Evolutionary conservation across 2,329 filamentous ascomycete species (phyloP).

Genomic region (Colletotrichum chrysophilum): DNA sequence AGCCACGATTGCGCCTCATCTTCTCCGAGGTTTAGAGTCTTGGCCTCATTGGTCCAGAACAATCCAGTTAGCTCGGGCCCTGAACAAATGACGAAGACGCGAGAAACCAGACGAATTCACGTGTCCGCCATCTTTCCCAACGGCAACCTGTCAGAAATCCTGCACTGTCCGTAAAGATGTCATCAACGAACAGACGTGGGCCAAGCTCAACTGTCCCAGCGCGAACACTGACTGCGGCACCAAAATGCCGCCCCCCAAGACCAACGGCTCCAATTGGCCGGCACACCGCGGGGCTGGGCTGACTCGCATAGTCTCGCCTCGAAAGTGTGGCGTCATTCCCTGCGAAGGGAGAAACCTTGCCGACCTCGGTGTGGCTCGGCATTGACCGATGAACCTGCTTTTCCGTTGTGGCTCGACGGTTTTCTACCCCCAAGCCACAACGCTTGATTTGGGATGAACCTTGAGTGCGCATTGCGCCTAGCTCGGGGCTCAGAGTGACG

Average conservation of each 20-base stretch:
- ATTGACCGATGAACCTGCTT: background rate
- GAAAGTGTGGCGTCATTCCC: background rate
- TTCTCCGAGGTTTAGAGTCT: background rate
- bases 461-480: background rate
- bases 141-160: background rate
- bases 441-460: background rate
- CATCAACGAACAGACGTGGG: background rate
- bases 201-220: background rate
- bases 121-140: background rate
- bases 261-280: background rate
- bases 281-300: background rate
- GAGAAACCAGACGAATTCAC: background rate
- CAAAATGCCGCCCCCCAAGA: background rate
- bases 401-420: background rate
- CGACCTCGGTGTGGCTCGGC: background rate
- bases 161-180: background rate
- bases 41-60: background rate
- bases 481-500: conserved; percentile 4
- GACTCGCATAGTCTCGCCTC: background rate
- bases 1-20: background rate
- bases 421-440: background rate
- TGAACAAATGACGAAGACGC: background rate
- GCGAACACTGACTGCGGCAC: background rate
- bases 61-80: background rate
- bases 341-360: background rate